Evolutionary conservation across 2,329 filamentous ascomycete genomes (phyloP).

Genomic region (Phyllosticta citribraziliensis): DNA sequence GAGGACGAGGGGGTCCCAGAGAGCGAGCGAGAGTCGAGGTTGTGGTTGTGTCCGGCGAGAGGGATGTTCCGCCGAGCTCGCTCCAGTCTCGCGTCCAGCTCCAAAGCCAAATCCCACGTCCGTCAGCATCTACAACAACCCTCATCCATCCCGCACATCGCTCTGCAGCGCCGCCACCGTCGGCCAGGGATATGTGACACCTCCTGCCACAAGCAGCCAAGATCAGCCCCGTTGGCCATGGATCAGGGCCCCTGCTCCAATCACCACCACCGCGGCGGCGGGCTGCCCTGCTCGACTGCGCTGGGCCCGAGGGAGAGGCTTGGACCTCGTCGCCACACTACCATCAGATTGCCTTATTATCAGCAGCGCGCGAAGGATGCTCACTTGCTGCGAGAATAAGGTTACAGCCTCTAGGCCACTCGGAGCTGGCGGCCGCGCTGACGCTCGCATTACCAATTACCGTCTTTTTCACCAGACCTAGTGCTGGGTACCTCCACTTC

Average conservation of each 20-base stretch:
- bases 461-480: slow-evolving; percentile 1
- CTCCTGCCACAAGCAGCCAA: slow-evolving; percentile 4
- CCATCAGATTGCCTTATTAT: background rate
- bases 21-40: background rate
- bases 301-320: background rate
- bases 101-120: background rate
- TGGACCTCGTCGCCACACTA: slow-evolving; percentile 5
- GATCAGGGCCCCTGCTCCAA: background rate
- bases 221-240: slow-evolving; percentile 2
- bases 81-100: background rate
- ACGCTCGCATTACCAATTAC: slow-evolving; percentile 10
- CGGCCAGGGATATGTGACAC: slow-evolving; percentile 4
- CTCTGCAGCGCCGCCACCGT: slow-evolving; percentile 8
- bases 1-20: background rate
- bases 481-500: background rate
- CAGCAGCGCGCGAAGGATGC: slow-evolving; percentile 4
- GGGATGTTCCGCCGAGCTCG: slow-evolving; percentile 2
- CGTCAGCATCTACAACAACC: background rate
- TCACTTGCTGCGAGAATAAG: slow-evolving; percentile 7
- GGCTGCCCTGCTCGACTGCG: slow-evolving; percentile 7
- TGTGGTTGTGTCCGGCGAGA: background rate
- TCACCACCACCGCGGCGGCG: slow-evolving; percentile 5
- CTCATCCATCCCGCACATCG: slow-evolving; percentile 9
- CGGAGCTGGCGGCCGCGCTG: slow-evolving; percentile 9
- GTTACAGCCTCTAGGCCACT: slow-evolving; percentile 2